These are phyloP conservation scores for Colletotrichum truncatum DNA, from an alignment of 2,329 filamentous ascomycete genomes.

Conservation along the genomic window DNA sequence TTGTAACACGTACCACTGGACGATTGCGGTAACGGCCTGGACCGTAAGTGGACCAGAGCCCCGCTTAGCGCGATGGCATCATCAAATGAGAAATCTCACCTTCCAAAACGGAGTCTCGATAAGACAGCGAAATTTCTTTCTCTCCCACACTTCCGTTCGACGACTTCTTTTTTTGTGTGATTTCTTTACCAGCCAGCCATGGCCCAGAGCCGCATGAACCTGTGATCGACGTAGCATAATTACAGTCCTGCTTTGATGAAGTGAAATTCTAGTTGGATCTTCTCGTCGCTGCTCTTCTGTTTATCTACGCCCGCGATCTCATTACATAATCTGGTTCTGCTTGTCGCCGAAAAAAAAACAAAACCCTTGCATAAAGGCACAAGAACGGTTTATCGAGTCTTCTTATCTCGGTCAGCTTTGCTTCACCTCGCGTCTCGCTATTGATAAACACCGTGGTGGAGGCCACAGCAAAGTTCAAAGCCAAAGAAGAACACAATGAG, in stretches of 20 bases:
- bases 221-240: background rate
- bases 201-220: background rate
- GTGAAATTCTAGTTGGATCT: background rate
- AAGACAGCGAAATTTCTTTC: constrained; percentile 20
- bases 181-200: background rate
- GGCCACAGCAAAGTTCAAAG: background rate
- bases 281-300: background rate
- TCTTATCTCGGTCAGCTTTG: background rate
- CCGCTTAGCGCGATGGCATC: constrained; percentile 27
- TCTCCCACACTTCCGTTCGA: background rate
- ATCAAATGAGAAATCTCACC: constrained; percentile 29
- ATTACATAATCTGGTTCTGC: background rate
- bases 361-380: background rate
- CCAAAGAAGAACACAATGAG: constrained; percentile 1
- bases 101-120: constrained; percentile 22
- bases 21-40: background rate
- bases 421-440: constrained; percentile 3
- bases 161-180: background rate
- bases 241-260: background rate
- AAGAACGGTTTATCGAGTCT: background rate
- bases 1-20: background rate
- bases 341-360: background rate
- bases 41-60: constrained; percentile 15
- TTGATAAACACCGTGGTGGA: background rate
- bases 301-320: background rate